Percentiles rank a stretch among this genome's conserved stretches.
These are phyloP conservation scores for Danielia reshetovae DNA, from an alignment of 805 yeast species.

Conservation along the genomic window DNA sequence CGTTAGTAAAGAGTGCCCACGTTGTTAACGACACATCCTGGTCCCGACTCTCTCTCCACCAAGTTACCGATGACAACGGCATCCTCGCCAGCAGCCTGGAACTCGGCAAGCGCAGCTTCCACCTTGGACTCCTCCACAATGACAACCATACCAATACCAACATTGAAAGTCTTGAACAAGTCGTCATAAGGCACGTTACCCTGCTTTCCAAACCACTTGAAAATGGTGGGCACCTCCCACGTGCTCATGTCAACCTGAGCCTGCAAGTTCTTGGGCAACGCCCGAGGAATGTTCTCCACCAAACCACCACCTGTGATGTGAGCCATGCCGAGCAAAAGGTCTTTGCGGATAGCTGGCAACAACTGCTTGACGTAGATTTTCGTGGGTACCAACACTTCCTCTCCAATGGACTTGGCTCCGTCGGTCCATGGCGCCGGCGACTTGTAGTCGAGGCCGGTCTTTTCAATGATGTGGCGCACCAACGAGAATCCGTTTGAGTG, in stretches of 20 bases:
- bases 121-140: constrained; percentile 73
- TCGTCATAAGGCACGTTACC: constrained; percentile 88
- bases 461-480: constrained; percentile 86
- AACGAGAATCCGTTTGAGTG: constrained; percentile 97
- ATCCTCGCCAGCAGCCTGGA: constrained; percentile 66
- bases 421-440: constrained; percentile 83
- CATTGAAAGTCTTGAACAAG: constrained; percentile 83
- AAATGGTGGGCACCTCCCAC: constrained; percentile 86
- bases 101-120: constrained; percentile 46
- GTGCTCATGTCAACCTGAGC: constrained; percentile 74
- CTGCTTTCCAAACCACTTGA: constrained; percentile 88
- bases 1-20: constrained; percentile 15
- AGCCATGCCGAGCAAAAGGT: constrained; percentile 79
- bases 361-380: constrained; percentile 91
- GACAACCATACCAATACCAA: constrained; percentile 96
- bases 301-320: constrained; percentile 99
- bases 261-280: constrained; percentile 73
- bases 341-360: constrained; percentile 66
- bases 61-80: constrained; percentile 51
- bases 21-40: constrained; percentile 55
- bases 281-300: constrained; percentile 93
- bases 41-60: constrained; percentile 36
- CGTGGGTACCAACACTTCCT: constrained; percentile 84
- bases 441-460: constrained; percentile 63
- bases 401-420: constrained; percentile 66